Percentiles rank a stretch among this genome's conserved stretches.
Evolutionary conservation across 2,329 filamentous ascomycete species (phyloP).

Genomic region (Cercospora sp.): DNA sequence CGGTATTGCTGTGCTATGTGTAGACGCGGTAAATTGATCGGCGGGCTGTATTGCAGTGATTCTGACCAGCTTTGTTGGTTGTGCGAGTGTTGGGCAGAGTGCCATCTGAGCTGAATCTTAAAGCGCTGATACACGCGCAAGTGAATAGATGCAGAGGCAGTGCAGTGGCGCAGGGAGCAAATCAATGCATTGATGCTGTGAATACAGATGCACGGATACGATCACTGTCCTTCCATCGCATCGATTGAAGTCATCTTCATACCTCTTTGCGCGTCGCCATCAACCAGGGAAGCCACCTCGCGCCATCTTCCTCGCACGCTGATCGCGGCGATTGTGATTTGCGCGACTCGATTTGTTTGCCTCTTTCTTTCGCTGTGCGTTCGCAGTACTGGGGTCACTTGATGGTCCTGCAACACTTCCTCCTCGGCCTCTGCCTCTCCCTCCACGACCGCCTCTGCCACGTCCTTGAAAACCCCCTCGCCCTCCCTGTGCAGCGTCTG

Average conservation of each 20-base stretch:
- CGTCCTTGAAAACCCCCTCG: slow-evolving; percentile 48
- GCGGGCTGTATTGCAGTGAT: background rate
- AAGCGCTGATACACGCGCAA: background rate
- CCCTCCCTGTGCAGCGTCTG: slow-evolving; percentile 48
- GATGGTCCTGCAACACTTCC: slow-evolving; percentile 64
- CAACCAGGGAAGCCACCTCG: slow-evolving; percentile 54
- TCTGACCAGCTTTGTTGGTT: background rate
- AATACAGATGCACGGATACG: background rate
- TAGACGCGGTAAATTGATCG: background rate
- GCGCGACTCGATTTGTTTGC: slow-evolving; percentile 75
- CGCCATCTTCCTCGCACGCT: slow-evolving; percentile 63
- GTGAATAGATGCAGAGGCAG: background rate
- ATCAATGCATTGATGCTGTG: background rate
- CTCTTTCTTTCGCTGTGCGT: slow-evolving; percentile 74
- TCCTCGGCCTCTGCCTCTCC: slow-evolving; percentile 49
- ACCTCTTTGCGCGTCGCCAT: background rate
- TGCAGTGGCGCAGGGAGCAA: background rate
- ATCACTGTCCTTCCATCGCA: background rate
- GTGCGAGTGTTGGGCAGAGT: background rate
- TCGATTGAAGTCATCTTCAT: background rate
- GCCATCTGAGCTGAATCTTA: background rate
- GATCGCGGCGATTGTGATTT: slow-evolving; percentile 82
- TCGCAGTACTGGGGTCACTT: slow-evolving; percentile 70
- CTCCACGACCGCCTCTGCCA: slow-evolving; percentile 48
- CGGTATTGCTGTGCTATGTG: background rate